phyloP scores from a whole-genome alignment of 352 stramenopile genomes.

The Phytophthora sp. region DNA sequence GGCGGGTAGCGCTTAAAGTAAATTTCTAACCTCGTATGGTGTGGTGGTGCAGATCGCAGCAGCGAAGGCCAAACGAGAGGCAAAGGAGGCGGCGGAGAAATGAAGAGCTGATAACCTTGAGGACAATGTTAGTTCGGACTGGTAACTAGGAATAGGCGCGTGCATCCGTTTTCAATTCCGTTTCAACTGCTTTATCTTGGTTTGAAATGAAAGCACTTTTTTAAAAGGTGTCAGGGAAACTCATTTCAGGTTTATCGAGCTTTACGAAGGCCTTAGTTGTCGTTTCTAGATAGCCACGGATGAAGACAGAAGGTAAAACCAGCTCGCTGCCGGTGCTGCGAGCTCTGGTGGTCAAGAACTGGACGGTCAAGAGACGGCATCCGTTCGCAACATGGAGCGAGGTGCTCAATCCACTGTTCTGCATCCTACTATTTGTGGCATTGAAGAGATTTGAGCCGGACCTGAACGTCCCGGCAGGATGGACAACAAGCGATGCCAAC shows the following conservation, averaged over 20 bases:
- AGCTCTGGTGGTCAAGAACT: conserved; percentile 79
- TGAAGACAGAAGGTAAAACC: conserved; percentile 1
- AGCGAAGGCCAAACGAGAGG: conserved; percentile 78
- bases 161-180: conserved; percentile 21
- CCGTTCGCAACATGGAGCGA: conserved; percentile 67
- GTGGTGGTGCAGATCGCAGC: conserved; percentile 76
- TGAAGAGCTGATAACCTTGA: conserved; percentile 3
- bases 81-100: conserved; percentile 31
- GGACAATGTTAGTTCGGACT: background rate
- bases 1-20: too few species aligned
- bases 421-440: conserved; percentile 72
- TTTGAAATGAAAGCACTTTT: too few species aligned
- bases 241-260: conserved; percentile 2
- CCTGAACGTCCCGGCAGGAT: conserved; percentile 54
- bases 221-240: too few species aligned
- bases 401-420: conserved; percentile 69
- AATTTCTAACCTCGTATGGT: too few species aligned
- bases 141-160: conserved; percentile 13
- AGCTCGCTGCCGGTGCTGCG: conserved; percentile 19
- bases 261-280: too few species aligned
- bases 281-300: too few species aligned
- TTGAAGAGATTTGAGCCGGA: conserved; percentile 69
- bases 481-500: conserved; percentile 43
- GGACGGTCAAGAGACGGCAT: conserved; percentile 71
- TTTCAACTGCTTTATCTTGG: conserved; percentile 4